phyloP scores from a whole-genome alignment of 768 basidiomycete species.

The Roridomyces roridus region DNA sequence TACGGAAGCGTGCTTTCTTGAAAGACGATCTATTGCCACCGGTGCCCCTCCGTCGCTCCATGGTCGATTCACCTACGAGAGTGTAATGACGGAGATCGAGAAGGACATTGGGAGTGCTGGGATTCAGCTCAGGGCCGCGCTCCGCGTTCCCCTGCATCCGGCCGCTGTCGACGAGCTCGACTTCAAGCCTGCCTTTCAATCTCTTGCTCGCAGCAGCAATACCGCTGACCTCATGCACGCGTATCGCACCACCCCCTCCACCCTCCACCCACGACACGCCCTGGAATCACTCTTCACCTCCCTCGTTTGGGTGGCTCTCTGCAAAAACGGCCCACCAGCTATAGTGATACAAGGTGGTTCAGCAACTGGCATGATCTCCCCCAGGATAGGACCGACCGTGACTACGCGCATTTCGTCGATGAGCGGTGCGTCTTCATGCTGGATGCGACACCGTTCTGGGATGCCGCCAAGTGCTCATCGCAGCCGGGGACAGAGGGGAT shows the following conservation, averaged over 20 bases:
- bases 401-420: neutral
- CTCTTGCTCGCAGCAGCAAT: neutral
- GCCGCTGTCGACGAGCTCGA: neutral
- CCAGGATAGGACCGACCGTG: neutral
- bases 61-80: neutral
- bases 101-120: neutral
- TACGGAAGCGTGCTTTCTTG: neutral
- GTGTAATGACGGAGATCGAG: neutral
- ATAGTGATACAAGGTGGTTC: neutral
- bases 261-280: neutral
- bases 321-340: neutral
- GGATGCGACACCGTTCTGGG: too few relatives aligned
- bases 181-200: neutral
- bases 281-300: constrained; percentile 4
- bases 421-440: neutral
- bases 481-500: too few relatives aligned
- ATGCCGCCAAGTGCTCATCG: too few relatives aligned
- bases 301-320: constrained; percentile 1
- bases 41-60: neutral
- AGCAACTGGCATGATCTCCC: neutral
- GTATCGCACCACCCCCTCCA: neutral
- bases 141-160: neutral
- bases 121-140: neutral
- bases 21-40: neutral
- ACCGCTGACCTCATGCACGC: neutral